Conservation (phyloP, 2,329 filamentous ascomycete species). For the Colletotrichum falcatum region DNA sequence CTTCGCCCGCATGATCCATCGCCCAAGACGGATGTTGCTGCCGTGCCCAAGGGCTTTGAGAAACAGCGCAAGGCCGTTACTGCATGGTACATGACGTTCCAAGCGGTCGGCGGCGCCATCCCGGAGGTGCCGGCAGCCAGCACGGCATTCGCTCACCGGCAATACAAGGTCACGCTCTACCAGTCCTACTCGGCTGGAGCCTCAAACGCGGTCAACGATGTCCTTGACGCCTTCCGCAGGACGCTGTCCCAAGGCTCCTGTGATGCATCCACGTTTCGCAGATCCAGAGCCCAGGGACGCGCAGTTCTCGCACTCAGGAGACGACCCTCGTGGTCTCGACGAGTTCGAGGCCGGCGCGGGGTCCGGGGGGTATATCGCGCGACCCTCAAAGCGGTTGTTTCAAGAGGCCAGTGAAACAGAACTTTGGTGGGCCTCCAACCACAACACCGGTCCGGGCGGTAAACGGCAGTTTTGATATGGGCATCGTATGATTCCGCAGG, state of each 20-base stretch:
- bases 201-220: slow-evolving; percentile 47
- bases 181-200: slow-evolving; percentile 64
- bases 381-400: slow-evolving; percentile 67
- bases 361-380: slow-evolving; percentile 65
- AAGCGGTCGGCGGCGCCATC: slow-evolving; percentile 64
- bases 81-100: slow-evolving; percentile 68
- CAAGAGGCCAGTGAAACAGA: neutral
- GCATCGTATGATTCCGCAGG: neutral
- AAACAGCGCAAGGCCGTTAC: slow-evolving; percentile 56
- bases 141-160: slow-evolving; percentile 67
- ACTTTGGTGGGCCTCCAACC: no score
- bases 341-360: slow-evolving; percentile 63
- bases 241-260: slow-evolving; percentile 39
- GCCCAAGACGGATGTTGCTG: slow-evolving; percentile 53
- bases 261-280: slow-evolving; percentile 73
- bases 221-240: slow-evolving; percentile 5
- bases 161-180: slow-evolving; percentile 67
- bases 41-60: slow-evolving; percentile 63
- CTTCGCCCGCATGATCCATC: slow-evolving; percentile 58
- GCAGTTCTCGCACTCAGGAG: slow-evolving; percentile 66
- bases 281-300: slow-evolving; percentile 59
- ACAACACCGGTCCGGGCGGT: neutral
- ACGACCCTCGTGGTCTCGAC: slow-evolving; percentile 59
- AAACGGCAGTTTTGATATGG: neutral
- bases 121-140: slow-evolving; percentile 61